Base-by-base conservation (phyloP, 2,329 filamentous ascomycete species). In the Fusarium sp. region DNA sequence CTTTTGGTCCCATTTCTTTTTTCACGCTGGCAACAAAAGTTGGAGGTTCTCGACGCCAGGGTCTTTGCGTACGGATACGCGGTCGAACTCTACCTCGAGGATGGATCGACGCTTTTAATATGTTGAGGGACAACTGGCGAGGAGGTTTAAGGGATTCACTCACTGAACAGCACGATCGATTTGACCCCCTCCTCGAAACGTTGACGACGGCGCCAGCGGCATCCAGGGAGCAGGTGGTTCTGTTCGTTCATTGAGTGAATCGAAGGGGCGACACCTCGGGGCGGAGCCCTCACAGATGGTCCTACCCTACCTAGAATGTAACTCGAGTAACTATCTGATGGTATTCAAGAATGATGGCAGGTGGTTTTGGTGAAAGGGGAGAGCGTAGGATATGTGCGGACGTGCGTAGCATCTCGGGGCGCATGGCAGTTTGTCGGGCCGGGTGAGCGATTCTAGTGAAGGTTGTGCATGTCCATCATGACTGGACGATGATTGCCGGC, bases 271-370 rank as follows among this genome's bases (percentile, higher is more conserved):
- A 65, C 63, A 64, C 53, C 62, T 66, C 53, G 60, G 65, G 61
- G 62, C 62, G 38, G 20, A 53, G 49, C 66, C 56, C 63, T 64
- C 58, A 54, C 64, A 53, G 63, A 65, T 65, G 64, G 70, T 65
- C 65, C 53, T 67, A 64, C 56, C 68, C 69, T 74, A 73, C 65
- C 71, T 75, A 75, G 73, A 75, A 72, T 75, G 73, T 75, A 75
- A 74, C 61, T 74, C 65, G 74, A 75, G 71, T 75, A 73, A 72
- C 73, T 70, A 75, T 75, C 56, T 68, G 73, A 75, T 63, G 73
- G 72, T 70, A 70, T 67, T 65, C 54, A 73, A 67, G 70, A 75
- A 62, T 54, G 66, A 72, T 59, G 73, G 72, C 58, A 66, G 72
- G 72, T 63, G 68, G 69, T 67, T 31, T 68, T 71, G 69, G 67